phyloP scores from a whole-genome alignment of 2,329 filamentous ascomycete genomes.

The Talaromyces islandicus region DNA sequence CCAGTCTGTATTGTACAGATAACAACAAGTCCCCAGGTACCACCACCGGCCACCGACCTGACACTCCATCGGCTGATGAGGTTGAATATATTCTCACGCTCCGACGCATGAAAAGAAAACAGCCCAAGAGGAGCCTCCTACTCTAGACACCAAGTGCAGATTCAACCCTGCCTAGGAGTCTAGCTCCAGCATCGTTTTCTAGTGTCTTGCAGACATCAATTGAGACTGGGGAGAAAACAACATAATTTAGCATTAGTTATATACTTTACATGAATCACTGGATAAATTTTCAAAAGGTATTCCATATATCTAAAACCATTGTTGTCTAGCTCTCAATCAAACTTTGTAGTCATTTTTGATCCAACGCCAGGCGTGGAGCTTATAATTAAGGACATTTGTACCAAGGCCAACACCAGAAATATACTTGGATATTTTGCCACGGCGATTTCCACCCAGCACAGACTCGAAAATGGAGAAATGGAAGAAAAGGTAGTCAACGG shows the following conservation, averaged over 20 bases:
- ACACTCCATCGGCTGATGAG: not conserved
- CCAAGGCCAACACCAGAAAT: not conserved
- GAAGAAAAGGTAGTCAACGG: not conserved
- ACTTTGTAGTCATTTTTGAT: not conserved
- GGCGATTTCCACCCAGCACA: not conserved
- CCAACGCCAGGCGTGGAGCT: not conserved
- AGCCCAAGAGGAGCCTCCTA: not conserved
- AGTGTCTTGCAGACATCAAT: not conserved
- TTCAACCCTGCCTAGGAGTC: not conserved
- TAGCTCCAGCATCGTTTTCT: not conserved
- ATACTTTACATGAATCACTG: not conserved
- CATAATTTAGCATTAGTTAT: not conserved
- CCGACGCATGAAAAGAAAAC: not conserved
- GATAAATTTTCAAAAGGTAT: not conserved
- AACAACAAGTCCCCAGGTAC: not conserved
- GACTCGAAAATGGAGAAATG: not conserved
- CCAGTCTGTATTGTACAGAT: not conserved
- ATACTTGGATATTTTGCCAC: not conserved
- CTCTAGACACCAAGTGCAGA: not conserved
- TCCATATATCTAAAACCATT: not conserved
- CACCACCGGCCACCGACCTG: not conserved
- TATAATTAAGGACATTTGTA: not conserved
- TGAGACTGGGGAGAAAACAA: not conserved
- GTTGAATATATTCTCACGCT: not conserved
- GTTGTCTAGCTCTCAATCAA: not conserved